phyloP scores from a whole-genome alignment of 78 protist genomes.

The Dictyostelium capitatum region DNA sequence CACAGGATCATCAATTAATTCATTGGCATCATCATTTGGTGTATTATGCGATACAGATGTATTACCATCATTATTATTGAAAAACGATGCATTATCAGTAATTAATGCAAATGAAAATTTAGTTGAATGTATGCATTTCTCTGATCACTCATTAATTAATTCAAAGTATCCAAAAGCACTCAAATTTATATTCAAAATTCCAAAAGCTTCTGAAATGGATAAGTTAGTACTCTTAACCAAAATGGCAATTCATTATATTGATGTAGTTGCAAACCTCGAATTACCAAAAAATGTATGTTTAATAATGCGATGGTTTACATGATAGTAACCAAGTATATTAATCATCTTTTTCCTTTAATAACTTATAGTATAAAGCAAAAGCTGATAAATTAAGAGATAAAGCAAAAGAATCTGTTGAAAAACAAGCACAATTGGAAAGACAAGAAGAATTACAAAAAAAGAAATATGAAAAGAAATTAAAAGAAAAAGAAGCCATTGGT shows the following conservation, averaged over 20 bases:
- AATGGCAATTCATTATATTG: slow-evolving; percentile 54
- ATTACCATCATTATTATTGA: slow-evolving; percentile 52
- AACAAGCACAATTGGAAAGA: slow-evolving; percentile 52
- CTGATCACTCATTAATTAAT: slow-evolving; percentile 65
- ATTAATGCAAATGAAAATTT: slow-evolving; percentile 32
- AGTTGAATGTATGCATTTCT: slow-evolving; percentile 43
- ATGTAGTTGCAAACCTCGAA: slow-evolving; percentile 14
- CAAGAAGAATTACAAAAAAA: slow-evolving; percentile 66
- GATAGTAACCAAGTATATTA: not conserved
- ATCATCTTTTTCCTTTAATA: too few species aligned
- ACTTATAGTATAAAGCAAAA: slow-evolving; percentile 34
- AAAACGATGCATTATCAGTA: not conserved
- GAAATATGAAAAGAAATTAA: slow-evolving; percentile 62
- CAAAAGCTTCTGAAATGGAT: slow-evolving; percentile 51
- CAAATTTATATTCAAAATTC: slow-evolving; percentile 38
- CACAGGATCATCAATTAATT: not conserved
- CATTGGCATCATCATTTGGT: not conserved
- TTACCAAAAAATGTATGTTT: slow-evolving; percentile 35
- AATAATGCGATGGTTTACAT: not conserved
- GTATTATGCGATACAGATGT: slow-evolving; percentile 67
- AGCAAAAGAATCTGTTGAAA: slow-evolving; percentile 28
- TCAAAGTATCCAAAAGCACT: slow-evolving; percentile 56
- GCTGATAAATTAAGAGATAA: slow-evolving; percentile 72
- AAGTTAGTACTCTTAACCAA: slow-evolving; percentile 27
- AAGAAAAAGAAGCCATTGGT: slow-evolving; percentile 56